Evolutionary conservation across 192 early-diverging fungal species (phyloP).

Genomic region (Coemansia umbellata): DNA sequence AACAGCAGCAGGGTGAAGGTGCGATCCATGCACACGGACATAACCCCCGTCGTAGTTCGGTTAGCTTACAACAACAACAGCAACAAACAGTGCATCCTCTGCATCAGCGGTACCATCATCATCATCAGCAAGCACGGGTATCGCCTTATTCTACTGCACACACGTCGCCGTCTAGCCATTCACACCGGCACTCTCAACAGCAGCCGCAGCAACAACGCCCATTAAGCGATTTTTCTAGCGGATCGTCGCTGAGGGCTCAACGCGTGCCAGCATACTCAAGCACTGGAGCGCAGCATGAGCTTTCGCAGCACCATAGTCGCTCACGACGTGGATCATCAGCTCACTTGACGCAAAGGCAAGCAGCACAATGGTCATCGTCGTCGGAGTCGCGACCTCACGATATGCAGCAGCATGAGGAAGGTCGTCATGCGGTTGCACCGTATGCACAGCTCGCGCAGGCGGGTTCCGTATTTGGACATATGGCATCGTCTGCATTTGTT

Average conservation of each 20-base stretch:
- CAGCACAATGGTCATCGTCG: not conserved
- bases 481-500: conserved; percentile 2
- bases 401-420: not conserved
- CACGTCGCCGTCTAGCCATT: not conserved
- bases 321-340: too few species aligned
- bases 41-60: not conserved
- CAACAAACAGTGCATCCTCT: not conserved
- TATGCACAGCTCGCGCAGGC: conserved; percentile 1
- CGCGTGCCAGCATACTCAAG: too few species aligned
- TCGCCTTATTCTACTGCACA: not conserved
- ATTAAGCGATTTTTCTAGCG: too few species aligned
- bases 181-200: not conserved
- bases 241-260: too few species aligned
- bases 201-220: not conserved
- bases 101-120: not conserved
- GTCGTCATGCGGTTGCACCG: conserved; percentile 1
- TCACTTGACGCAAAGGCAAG: too few species aligned
- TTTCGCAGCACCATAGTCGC: too few species aligned
- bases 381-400: too few species aligned
- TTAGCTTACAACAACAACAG: not conserved
- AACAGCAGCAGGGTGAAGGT: not conserved
- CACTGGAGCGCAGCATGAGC: too few species aligned
- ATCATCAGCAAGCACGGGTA: not conserved
- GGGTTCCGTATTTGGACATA: conserved; percentile 14
- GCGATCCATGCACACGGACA: not conserved